phyloP scores from a whole-genome alignment of 2,329 filamentous ascomycete genomes.

The Pseudogymnoascus sp. region DNA sequence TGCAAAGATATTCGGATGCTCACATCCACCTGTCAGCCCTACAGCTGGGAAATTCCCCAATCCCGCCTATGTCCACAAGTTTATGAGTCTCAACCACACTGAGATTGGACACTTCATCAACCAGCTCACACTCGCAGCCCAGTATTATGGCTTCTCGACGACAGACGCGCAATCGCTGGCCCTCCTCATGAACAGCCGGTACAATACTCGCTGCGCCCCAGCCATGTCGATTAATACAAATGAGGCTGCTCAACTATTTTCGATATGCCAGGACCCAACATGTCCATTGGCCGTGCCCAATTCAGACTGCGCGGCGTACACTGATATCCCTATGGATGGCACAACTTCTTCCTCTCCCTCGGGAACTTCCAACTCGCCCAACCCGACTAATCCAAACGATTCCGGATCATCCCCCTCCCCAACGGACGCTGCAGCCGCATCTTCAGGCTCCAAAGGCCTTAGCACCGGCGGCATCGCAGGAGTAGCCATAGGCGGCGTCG shows the following conservation, averaged over 20 bases:
- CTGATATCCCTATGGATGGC: conserved; percentile 19
- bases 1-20: conserved; percentile 25
- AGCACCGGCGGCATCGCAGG: conserved; percentile 20
- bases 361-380: conserved; percentile 10
- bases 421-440: neutral
- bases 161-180: conserved; percentile 21
- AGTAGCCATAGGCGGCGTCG: conserved; percentile 23
- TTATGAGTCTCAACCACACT: conserved; percentile 27
- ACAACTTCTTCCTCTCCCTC: conserved; percentile 9
- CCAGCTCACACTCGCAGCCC: conserved; percentile 23
- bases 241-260: conserved; percentile 18
- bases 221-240: conserved; percentile 13
- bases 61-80: conserved; percentile 29
- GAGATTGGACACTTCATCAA: conserved; percentile 28
- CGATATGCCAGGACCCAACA: conserved; percentile 24
- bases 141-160: conserved; percentile 25
- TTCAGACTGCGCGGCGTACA: conserved; percentile 25
- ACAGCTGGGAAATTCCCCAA: conserved; percentile 15
- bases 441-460: conserved; percentile 11
- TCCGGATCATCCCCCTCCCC: neutral
- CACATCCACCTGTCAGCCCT: conserved; percentile 12
- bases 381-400: neutral
- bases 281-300: conserved; percentile 25
- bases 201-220: conserved; percentile 26
- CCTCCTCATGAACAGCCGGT: conserved; percentile 23